Conservation (phyloP, 495 filamentous ascomycete species). For the Penicillium arizonense region DNA sequence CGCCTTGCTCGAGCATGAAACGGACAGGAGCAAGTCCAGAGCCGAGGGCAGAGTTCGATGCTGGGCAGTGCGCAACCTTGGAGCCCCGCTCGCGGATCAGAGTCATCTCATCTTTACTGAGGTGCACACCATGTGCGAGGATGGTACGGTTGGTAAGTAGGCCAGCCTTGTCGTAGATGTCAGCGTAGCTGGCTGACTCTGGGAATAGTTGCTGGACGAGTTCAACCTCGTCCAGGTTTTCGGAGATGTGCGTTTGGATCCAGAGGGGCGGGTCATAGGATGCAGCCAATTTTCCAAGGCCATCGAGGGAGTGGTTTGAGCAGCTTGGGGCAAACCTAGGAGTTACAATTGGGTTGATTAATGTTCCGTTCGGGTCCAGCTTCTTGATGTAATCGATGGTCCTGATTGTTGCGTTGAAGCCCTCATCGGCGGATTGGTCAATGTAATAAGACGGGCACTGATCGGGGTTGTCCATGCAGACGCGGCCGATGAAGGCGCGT, state of each 20-base stretch:
- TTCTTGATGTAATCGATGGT: constrained; percentile 63
- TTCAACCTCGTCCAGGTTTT: constrained; percentile 59
- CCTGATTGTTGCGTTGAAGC: constrained; percentile 53
- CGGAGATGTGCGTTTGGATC: constrained; percentile 87
- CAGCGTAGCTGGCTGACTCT: constrained; percentile 59
- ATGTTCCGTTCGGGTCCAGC: constrained; percentile 58
- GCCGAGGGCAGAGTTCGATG: constrained; percentile 75
- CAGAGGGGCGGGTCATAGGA: constrained; percentile 53
- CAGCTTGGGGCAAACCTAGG: constrained; percentile 86
- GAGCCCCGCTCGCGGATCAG: constrained; percentile 58
- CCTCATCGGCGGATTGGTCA: constrained; percentile 58
- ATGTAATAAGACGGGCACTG: constrained; percentile 70
- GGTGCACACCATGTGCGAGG: constrained; percentile 83
- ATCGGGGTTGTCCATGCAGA: constrained; percentile 76
- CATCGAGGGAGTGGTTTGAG: constrained; percentile 52
- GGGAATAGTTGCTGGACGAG: constrained; percentile 73
- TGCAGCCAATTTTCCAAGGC: constrained; percentile 60
- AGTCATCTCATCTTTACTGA: constrained; percentile 59
- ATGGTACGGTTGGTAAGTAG: constrained; percentile 71
- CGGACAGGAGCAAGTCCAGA: constrained; percentile 72
- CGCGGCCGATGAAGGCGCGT: constrained; percentile 84
- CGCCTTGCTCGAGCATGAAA: constrained; percentile 63
- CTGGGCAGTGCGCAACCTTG: constrained; percentile 81
- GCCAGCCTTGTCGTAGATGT: constrained; percentile 70
- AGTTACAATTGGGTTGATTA: constrained; percentile 77